These are phyloP conservation scores for Bolboschoenus planiculmis DNA, from an alignment of 176 grass and related monocot species.

Conservation along the genomic window DNA sequence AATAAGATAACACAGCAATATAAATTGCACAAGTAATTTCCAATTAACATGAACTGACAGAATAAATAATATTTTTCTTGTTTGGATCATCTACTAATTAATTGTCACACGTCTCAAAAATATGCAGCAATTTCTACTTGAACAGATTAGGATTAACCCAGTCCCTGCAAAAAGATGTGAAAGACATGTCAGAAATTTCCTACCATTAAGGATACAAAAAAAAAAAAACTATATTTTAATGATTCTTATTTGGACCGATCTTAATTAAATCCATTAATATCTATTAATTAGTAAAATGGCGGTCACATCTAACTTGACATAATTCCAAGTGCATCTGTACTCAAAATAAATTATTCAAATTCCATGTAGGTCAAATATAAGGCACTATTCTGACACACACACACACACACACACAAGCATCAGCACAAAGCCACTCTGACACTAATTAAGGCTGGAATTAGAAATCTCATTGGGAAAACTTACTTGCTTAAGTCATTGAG, in stretches of 20 bases:
- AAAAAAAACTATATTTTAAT: background rate
- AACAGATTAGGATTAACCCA: constrained; percentile 77
- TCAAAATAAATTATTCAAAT: background rate
- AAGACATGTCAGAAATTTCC: background rate
- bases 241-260: background rate
- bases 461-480: background rate
- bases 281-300: background rate
- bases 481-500: constrained; percentile 99
- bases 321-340: background rate
- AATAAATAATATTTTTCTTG: background rate
- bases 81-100: background rate
- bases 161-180: constrained; percentile 49
- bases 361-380: background rate
- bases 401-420: background rate
- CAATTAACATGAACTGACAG: background rate
- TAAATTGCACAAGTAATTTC: background rate
- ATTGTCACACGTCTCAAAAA: constrained; percentile 16
- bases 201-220: background rate
- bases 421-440: background rate
- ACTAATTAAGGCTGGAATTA: background rate
- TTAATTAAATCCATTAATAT: background rate
- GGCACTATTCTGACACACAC: background rate
- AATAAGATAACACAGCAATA: background rate
- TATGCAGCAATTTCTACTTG: constrained; percentile 35
- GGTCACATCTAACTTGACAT: background rate